phyloP scores from a whole-genome alignment of 176 grass and related monocot genomes.

The Oryza rufipogon region DNA sequence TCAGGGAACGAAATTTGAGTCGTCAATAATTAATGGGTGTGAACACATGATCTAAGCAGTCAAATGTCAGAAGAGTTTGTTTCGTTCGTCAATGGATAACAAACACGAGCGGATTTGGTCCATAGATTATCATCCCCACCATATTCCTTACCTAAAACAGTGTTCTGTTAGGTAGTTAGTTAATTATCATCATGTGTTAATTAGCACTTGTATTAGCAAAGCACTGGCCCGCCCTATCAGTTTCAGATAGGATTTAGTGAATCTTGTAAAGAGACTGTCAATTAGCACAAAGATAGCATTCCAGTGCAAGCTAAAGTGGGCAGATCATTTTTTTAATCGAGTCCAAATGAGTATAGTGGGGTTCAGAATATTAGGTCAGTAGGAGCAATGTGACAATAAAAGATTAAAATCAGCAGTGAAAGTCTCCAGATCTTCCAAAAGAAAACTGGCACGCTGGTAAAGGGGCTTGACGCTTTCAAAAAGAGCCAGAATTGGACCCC shows the following conservation, averaged over 20 bases:
- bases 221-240: background rate
- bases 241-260: conserved; percentile 30
- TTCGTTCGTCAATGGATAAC: conserved; percentile 39
- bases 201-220: background rate
- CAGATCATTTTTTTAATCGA: conserved; percentile 21
- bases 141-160: background rate
- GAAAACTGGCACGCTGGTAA: conserved; percentile 42
- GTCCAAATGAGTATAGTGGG: conserved; percentile 30
- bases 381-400: conserved; percentile 21
- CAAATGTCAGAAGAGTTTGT: conserved; percentile 27
- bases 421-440: conserved; percentile 33
- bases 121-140: background rate
- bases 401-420: conserved; percentile 26
- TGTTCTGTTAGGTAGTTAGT: background rate
- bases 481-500: background rate
- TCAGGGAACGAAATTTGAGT: conserved; percentile 14
- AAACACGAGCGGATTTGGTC: background rate
- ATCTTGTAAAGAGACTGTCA: conserved; percentile 22
- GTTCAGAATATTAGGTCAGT: conserved; percentile 40
- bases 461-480: conserved; percentile 44
- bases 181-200: conserved; percentile 13
- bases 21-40: conserved; percentile 31
- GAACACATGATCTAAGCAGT: conserved; percentile 51
- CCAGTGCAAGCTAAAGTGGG: background rate
- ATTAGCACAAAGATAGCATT: conserved; percentile 27